Base-by-base conservation (phyloP, 2,329 filamentous ascomycete species). In the Triangularia verruculosa region DNA sequence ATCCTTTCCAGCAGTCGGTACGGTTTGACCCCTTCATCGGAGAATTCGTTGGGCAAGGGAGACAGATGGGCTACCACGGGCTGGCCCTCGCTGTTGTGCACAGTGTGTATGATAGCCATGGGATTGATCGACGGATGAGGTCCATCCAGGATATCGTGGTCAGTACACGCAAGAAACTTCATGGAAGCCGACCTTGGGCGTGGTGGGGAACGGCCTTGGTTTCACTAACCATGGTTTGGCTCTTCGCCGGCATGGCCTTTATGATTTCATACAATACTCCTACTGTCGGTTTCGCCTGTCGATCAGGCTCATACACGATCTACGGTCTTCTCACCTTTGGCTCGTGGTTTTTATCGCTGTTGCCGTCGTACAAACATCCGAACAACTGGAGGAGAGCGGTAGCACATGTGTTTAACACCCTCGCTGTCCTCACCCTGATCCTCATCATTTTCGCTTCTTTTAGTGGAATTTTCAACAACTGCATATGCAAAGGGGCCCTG, bases 241-340 rank as follows among this genome's bases (percentile, higher is more conserved):
- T 64, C 52, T 62, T 64, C 32, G 61, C 64, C 39, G 59, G 52
- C 25, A 66, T 66, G 64, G 64, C 59, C 12, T 43, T 64, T n/a
- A 60, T 64, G 55, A 54, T 66, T 8, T 64, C 64, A 3, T 61
- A 57, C 47, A 61, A 54, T 65, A 81, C 79, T 0, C 79, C 79
- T 0, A 80, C 79, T 0, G 78, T 81, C 0, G 79, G 79, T 0
- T 70, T 81, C 0, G 78, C 78, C 0, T 80, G 74, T 54, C 70
- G 74, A 34, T 76, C 76, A 43, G 78, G 78, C 1, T 78, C 77
- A 3, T 81, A 81, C 63, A 72, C 76, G n/a, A 73, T 80, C 15
- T 80, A 78, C 63, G 71, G 74, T 24, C 53, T 69, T 20, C 61
- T 76, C 2, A 69, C 74, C 5, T 61, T 74, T 0, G 70, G 72